A percentile compares a stretch with the other conserved stretches of the same genome.
These are phyloP conservation scores for Candida loeiensis DNA, from an alignment of 805 yeast species.

Conservation along the genomic window DNA sequence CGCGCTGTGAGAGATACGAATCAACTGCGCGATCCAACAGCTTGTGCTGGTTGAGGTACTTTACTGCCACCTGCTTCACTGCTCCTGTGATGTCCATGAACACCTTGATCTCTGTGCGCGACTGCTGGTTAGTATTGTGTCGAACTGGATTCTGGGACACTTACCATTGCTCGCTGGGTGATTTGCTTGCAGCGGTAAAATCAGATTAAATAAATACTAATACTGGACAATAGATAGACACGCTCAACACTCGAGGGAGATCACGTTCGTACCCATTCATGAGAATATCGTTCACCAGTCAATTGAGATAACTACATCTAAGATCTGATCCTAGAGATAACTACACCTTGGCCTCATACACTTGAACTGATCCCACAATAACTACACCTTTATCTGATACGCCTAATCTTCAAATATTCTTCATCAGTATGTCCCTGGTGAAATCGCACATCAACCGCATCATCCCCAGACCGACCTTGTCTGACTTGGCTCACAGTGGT, in stretches of 20 bases:
- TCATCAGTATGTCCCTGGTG: background rate
- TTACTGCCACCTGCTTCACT: conserved; percentile 30
- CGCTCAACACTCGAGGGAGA: background rate
- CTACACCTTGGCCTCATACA: too few relatives aligned
- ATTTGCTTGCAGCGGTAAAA: background rate
- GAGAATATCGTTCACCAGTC: too few relatives aligned
- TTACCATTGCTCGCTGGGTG: background rate
- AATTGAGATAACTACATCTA: too few relatives aligned
- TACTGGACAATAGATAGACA: background rate
- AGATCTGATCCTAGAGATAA: too few relatives aligned
- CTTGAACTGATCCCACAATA: too few relatives aligned
- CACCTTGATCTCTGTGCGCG: background rate
- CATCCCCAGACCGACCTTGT: conserved; percentile 11
- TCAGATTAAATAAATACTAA: background rate
- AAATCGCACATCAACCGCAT: conserved; percentile 6
- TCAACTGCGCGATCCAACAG: conserved; percentile 31
- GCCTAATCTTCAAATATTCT: too few relatives aligned
- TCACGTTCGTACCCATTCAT: too few relatives aligned
- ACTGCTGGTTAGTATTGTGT: background rate
- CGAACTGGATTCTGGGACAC: background rate
- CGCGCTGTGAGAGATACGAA: conserved; percentile 20
- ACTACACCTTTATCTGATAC: too few relatives aligned
- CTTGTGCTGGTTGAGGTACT: conserved; percentile 28
- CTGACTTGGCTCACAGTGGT: conserved; percentile 9
- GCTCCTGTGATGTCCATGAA: conserved; percentile 33